A percentile compares a stretch with the other conserved stretches of the same genome.
phyloP scores from a whole-genome alignment of 768 basidiomycete genomes.

The Lactarius vividus region DNA sequence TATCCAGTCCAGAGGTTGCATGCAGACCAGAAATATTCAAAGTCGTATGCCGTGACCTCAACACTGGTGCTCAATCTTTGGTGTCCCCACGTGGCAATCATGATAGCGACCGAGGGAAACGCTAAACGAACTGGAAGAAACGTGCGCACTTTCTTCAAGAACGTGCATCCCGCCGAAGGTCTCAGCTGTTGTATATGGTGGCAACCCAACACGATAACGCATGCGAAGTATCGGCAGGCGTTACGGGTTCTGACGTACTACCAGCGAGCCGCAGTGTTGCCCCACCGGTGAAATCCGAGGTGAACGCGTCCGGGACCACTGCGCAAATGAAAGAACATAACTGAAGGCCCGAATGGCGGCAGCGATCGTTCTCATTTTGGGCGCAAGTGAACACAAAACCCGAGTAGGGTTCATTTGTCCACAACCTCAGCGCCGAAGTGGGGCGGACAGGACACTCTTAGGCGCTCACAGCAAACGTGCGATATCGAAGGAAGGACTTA shows the following conservation, averaged over 20 bases:
- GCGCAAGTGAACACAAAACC: background rate
- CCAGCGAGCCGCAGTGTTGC: background rate
- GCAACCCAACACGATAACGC: background rate
- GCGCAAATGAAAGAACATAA: background rate
- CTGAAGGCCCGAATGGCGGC: background rate
- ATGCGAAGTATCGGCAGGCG: background rate
- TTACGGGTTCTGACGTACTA: background rate
- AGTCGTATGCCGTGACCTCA: background rate
- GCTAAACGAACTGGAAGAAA: background rate
- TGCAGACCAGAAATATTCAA: background rate
- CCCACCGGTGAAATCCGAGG: background rate
- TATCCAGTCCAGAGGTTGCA: background rate
- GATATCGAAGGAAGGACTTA: conserved; percentile 5
- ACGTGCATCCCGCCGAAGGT: background rate
- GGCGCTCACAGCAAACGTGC: conserved; percentile 6
- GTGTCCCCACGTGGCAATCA: background rate
- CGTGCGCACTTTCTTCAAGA: background rate
- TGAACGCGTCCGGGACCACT: background rate
- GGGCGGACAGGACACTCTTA: background rate
- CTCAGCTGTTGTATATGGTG: background rate
- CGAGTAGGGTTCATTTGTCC: background rate
- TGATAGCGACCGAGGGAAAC: background rate
- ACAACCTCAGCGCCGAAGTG: background rate
- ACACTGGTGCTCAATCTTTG: background rate
- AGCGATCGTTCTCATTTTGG: background rate